These are phyloP conservation scores for Fusarium bactridioides DNA, from an alignment of 2,329 filamentous ascomycete species.

Conservation along the genomic window DNA sequence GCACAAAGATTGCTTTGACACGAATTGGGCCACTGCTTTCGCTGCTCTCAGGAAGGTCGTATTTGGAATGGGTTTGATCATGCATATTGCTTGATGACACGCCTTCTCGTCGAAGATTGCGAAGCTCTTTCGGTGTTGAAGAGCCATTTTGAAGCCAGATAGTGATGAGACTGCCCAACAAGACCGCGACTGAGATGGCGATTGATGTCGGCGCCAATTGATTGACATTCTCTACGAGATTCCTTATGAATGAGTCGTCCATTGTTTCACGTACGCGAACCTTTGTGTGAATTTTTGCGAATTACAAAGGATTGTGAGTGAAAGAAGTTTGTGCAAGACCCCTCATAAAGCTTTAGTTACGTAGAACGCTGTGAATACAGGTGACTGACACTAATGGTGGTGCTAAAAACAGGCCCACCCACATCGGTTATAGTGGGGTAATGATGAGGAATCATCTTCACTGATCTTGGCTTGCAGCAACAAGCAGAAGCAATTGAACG, in stretches of 20 bases:
- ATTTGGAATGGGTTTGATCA: conserved; percentile 35
- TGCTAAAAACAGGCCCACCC: not conserved
- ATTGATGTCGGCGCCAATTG: not conserved
- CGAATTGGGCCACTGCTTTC: conserved; percentile 8
- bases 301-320: not conserved
- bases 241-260: not conserved
- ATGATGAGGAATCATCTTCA: not conserved
- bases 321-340: not conserved
- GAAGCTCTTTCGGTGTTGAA: not conserved
- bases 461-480: not conserved
- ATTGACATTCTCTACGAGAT: not conserved
- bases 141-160: not conserved
- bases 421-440: not conserved
- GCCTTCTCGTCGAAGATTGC: conserved; percentile 27
- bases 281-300: too few species aligned
- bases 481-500: not conserved
- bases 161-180: not conserved
- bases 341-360: not conserved
- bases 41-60: conserved; percentile 3
- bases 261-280: not conserved
- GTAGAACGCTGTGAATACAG: not conserved
- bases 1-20: conserved; percentile 42
- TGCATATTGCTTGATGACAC: conserved; percentile 36
- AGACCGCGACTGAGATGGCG: not conserved
- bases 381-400: not conserved